Percentiles rank a stretch among this genome's conserved stretches.
These are phyloP conservation scores for Penicillium arizonense DNA, from an alignment of 495 filamentous ascomycete genomes.

Conservation along the genomic window DNA sequence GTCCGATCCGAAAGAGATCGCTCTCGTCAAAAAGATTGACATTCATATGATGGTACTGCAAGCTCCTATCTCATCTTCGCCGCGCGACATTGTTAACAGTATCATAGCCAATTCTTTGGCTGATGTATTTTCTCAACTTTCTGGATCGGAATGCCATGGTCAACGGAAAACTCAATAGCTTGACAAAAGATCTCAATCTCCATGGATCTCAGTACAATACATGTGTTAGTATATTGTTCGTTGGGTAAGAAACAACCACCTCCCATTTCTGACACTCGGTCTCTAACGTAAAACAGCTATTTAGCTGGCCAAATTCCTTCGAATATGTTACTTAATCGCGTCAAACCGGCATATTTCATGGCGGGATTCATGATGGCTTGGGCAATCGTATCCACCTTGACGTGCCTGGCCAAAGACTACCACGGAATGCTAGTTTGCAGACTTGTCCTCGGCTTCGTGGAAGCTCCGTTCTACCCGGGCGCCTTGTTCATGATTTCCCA, in stretches of 20 bases:
- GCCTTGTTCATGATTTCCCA: too few species aligned
- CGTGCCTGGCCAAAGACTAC: constrained; percentile 42
- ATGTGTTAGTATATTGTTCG: constrained; percentile 55
- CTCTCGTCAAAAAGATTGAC: too few species aligned
- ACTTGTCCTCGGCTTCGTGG: constrained; percentile 43
- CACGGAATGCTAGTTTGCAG: constrained; percentile 36
- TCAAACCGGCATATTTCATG: constrained; percentile 29
- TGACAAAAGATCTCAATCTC: constrained; percentile 43
- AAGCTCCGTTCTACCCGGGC: constrained; percentile 25
- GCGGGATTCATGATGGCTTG: constrained; percentile 47
- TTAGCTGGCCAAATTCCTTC: constrained; percentile 42
- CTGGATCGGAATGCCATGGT: constrained; percentile 46
- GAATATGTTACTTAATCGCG: constrained; percentile 55
- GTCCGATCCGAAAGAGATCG: too few species aligned
- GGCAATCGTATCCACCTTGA: constrained; percentile 45
- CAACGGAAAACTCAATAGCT: constrained; percentile 33
- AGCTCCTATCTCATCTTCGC: too few species aligned
- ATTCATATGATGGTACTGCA: too few species aligned
- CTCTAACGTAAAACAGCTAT: constrained; percentile 31
- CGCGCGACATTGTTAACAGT: too few species aligned
- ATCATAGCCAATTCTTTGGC: too few species aligned
- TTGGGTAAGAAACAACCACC: constrained; percentile 36
- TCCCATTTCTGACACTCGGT: too few species aligned
- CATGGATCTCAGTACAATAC: constrained; percentile 49
- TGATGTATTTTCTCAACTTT: constrained; percentile 52